A percentile compares a stretch with the other conserved stretches of the same genome.
phyloP scores from a whole-genome alignment of 495 filamentous ascomycete genomes.

The Penicillium riverlandense region DNA sequence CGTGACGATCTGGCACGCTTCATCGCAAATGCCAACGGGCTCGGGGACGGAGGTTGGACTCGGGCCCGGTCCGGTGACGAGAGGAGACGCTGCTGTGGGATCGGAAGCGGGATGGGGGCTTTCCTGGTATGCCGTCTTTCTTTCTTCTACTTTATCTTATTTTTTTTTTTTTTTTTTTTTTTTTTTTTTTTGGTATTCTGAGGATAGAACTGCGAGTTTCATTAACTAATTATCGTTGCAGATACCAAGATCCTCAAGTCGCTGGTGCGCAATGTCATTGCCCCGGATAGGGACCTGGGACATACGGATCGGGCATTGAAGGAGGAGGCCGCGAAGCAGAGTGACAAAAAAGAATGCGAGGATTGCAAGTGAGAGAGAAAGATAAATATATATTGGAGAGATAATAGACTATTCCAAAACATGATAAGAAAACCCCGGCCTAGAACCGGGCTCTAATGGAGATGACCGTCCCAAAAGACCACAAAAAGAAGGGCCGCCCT shows the following conservation, averaged over 20 bases:
- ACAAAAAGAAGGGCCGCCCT: slow-evolving; percentile 1
- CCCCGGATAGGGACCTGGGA: slow-evolving; percentile 69
- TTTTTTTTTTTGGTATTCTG: no score
- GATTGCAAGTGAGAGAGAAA: slow-evolving; percentile 26
- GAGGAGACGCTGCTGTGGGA: slow-evolving; percentile 70
- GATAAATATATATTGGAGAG: background rate
- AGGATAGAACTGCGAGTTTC: no score
- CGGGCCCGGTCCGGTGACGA: slow-evolving; percentile 3
- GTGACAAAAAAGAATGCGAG: slow-evolving; percentile 28
- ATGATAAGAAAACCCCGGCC: slow-evolving; percentile 8
- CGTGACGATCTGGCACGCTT: slow-evolving; percentile 51
- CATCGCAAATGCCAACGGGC: background rate
- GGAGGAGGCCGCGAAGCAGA: slow-evolving; percentile 7
- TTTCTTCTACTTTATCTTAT: background rate
- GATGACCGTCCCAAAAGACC: slow-evolving; percentile 6
- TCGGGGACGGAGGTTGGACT: background rate
- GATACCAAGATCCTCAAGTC: slow-evolving; percentile 88
- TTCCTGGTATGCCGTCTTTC: slow-evolving; percentile 59
- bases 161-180: no score
- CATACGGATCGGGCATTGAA: slow-evolving; percentile 62
- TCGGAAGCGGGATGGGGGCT: slow-evolving; percentile 79
- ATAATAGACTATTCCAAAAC: background rate
- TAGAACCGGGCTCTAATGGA: slow-evolving; percentile 5
- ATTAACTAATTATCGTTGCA: slow-evolving; percentile 9
- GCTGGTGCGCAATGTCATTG: slow-evolving; percentile 74